Evolutionary conservation across 78 protist genomes (phyloP).

Genomic region (Protostelium mycophagum): DNA sequence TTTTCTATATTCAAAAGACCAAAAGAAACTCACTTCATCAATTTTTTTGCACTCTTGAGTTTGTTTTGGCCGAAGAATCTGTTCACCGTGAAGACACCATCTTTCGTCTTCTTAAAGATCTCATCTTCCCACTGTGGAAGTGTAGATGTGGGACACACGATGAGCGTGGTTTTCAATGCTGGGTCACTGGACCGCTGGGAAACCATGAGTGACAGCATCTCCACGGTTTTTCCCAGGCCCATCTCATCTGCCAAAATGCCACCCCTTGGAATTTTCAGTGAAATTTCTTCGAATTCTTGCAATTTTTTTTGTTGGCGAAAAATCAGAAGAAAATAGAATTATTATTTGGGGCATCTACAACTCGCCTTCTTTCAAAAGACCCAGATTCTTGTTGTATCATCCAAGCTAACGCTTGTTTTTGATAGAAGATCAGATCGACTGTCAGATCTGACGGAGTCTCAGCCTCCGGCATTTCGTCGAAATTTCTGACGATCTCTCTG

Average conservation of each 20-base stretch:
- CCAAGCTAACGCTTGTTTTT: not conserved
- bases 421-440: not conserved
- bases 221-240: constrained; percentile 73
- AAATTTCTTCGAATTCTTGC: not conserved
- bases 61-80: not conserved
- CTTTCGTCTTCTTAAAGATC: constrained; percentile 14
- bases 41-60: not conserved
- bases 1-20: not conserved
- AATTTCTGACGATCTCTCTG: not conserved
- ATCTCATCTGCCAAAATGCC: constrained; percentile 61
- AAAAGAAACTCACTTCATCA: not conserved
- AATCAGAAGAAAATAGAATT: not conserved
- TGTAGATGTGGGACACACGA: constrained; percentile 21
- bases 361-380: not conserved
- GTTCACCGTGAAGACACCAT: not conserved
- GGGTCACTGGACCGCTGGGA: constrained; percentile 8
- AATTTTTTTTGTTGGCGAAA: not conserved
- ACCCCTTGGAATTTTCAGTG: constrained; percentile 13
- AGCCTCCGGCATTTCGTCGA: not conserved
- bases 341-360: not conserved
- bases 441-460: not conserved
- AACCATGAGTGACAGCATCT: constrained; percentile 22
- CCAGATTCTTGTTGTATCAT: not conserved
- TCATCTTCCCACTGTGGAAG: constrained; percentile 33
- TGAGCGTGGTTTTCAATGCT: constrained; percentile 28